These are phyloP conservation scores for Glonium stellatum DNA, from an alignment of 495 filamentous ascomycete genomes.

Conservation along the genomic window DNA sequence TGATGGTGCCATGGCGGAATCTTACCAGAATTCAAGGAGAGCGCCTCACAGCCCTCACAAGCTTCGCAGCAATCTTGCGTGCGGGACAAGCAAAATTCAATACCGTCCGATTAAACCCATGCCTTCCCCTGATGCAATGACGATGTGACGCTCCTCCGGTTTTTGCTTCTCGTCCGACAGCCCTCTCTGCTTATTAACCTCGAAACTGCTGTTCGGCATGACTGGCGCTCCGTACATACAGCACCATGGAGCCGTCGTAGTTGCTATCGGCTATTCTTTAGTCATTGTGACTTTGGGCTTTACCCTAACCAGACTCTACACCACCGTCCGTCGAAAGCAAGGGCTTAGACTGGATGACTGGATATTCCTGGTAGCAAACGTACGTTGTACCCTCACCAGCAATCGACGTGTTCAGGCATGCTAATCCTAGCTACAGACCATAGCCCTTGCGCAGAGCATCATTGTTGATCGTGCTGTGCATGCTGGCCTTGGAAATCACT, in stretches of 20 bases:
- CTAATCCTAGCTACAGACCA: neutral
- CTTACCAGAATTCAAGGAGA: too few species aligned
- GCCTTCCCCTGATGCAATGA: too few species aligned
- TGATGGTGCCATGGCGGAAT: too few species aligned
- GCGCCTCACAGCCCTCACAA: too few species aligned
- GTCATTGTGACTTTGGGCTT: neutral
- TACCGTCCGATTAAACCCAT: too few species aligned
- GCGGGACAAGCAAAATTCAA: too few species aligned
- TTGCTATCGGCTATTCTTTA: neutral
- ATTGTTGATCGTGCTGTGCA: slow-evolving; percentile 5
- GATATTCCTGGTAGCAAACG: neutral
- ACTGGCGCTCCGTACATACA: neutral
- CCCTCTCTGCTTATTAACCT: neutral
- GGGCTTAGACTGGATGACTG: neutral
- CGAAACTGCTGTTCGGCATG: neutral
- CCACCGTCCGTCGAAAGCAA: neutral
- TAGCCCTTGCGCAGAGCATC: slow-evolving; percentile 1
- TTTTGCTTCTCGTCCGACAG: too few species aligned
- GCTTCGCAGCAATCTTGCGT: too few species aligned
- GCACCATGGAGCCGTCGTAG: neutral
- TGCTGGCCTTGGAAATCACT: slow-evolving; percentile 12
- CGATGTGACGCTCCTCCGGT: too few species aligned
- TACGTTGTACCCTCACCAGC: neutral
- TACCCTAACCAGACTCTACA: slow-evolving; percentile 2
- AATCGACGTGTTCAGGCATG: neutral